A percentile compares a stretch with the other conserved stretches of the same genome.
phyloP scores from a whole-genome alignment of 208 protist species.

The Trypanosoma lewisi region DNA sequence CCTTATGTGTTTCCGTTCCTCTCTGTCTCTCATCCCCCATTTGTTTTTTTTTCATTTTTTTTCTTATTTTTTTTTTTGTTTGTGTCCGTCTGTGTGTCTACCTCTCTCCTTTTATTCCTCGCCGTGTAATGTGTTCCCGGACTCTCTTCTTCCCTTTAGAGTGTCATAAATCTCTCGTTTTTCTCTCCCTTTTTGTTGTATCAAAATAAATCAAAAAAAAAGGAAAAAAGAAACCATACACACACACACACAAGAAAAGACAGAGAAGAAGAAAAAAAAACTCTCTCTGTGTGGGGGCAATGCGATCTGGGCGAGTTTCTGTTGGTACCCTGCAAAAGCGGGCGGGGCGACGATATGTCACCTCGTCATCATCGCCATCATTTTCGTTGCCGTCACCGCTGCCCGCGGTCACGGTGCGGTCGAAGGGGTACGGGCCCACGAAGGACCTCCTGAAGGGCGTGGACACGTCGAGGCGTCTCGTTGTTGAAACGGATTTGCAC shows the following conservation, averaged over 20 bases:
- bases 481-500: slow-evolving; percentile 66
- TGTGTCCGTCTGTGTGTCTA: slow-evolving; percentile 9
- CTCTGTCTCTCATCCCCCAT: too few species aligned
- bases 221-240: neutral
- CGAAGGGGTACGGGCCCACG: slow-evolving; percentile 72
- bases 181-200: slow-evolving; percentile 14
- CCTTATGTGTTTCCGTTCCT: too few species aligned
- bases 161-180: neutral
- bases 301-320: slow-evolving; percentile 15
- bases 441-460: slow-evolving; percentile 64
- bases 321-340: neutral
- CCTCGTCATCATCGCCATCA: slow-evolving; percentile 11
- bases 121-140: neutral
- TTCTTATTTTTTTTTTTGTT: slow-evolving; percentile 2
- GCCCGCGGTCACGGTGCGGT: slow-evolving; percentile 39
- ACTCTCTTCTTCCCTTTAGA: slow-evolving; percentile 7
- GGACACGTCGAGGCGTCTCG: slow-evolving; percentile 31
- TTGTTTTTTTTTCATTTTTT: slow-evolving; percentile 5
- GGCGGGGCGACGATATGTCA: slow-evolving; percentile 16
- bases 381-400: slow-evolving; percentile 1
- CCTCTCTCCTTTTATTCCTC: neutral
- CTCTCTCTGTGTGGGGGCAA: neutral
- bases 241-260: neutral
- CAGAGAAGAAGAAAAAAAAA: slow-evolving; percentile 1
- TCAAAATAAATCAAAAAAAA: neutral